These are phyloP conservation scores for Tulasnella sp. DNA, from an alignment of 768 basidiomycete species.

Conservation along the genomic window DNA sequence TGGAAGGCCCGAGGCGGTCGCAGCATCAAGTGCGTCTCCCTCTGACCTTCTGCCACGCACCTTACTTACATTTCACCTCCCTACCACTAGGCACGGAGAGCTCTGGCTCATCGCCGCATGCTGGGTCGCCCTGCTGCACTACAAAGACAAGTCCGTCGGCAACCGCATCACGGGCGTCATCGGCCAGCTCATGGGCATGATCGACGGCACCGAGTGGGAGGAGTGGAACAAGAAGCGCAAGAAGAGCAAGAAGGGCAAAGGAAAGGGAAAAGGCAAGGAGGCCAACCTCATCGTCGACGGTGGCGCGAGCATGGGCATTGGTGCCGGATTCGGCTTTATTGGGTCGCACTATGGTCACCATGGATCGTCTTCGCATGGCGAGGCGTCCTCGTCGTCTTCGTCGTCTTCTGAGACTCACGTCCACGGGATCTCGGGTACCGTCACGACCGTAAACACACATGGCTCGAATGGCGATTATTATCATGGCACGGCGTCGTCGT, in stretches of 20 bases:
- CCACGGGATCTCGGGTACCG: background rate
- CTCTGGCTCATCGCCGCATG: background rate
- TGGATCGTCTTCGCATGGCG: too few species aligned
- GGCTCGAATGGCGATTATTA: background rate
- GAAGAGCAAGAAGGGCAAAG: background rate
- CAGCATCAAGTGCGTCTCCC: background rate
- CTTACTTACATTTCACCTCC: background rate
- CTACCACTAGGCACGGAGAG: background rate
- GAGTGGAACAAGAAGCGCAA: background rate
- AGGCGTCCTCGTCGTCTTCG: too few species aligned
- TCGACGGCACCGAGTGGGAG: background rate
- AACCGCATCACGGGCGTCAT: constrained; percentile 10
- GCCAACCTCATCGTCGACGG: too few species aligned
- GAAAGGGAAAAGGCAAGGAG: background rate
- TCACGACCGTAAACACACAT: too few species aligned
- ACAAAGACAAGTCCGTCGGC: background rate
- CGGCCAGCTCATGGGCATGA: constrained; percentile 11
- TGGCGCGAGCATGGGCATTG: background rate
- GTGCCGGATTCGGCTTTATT: background rate
- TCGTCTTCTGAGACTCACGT: background rate
- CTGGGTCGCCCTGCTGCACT: constrained; percentile 2
- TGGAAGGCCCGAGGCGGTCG: constrained; percentile 16
- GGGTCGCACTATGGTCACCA: background rate
- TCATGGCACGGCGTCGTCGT: background rate
- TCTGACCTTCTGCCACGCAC: background rate